Conservation (phyloP, 2,329 filamentous ascomycete species). For the Nigrograna mackinnonii region DNA sequence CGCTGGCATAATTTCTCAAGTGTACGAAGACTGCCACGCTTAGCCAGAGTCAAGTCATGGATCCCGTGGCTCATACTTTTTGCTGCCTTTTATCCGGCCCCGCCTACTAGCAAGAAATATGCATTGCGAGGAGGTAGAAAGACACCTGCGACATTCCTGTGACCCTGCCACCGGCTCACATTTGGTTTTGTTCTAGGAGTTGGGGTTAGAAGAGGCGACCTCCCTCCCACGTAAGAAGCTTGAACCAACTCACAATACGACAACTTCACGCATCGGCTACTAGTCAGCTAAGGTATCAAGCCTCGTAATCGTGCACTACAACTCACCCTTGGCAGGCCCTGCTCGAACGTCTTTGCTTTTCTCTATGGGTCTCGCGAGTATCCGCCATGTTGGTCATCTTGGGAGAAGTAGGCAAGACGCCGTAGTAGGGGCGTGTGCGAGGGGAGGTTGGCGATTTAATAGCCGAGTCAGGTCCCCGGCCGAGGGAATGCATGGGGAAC, state of each 20-base stretch:
- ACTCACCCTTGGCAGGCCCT: background rate
- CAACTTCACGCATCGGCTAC: background rate
- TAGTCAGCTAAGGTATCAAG: background rate
- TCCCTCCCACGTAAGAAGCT: background rate
- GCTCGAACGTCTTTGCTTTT: background rate
- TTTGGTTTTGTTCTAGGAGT: background rate
- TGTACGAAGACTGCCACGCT: background rate
- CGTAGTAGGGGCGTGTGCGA: too few relatives aligned
- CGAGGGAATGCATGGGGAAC: too few relatives aligned
- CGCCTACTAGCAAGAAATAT: background rate
- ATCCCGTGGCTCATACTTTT: conserved; percentile 1
- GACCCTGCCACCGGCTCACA: background rate
- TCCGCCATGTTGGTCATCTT: too few relatives aligned
- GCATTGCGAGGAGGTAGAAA: background rate
- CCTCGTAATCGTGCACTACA: background rate
- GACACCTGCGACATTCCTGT: background rate
- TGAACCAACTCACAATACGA: background rate
- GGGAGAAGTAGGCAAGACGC: too few relatives aligned
- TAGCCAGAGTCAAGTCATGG: background rate
- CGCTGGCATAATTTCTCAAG: background rate
- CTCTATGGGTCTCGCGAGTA: too few relatives aligned
- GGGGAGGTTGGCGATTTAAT: too few relatives aligned
- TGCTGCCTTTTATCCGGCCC: background rate
- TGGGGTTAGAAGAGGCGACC: background rate
- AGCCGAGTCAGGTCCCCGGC: too few relatives aligned